These are phyloP conservation scores for Aureobasidium namibiae DNA, from an alignment of 2,329 filamentous ascomycete species.

Conservation along the genomic window DNA sequence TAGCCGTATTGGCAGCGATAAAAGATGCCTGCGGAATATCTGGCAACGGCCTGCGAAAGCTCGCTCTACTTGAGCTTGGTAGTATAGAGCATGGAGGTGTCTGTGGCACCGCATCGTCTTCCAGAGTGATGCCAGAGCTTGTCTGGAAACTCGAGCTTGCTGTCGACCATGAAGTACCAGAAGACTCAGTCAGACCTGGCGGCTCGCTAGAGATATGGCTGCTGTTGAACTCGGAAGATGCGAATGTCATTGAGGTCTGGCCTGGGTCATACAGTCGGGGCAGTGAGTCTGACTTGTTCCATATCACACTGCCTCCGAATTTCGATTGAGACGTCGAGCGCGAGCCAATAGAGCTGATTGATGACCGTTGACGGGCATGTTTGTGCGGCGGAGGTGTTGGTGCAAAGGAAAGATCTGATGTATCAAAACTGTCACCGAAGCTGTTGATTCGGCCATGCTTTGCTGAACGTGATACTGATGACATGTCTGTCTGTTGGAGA, in stretches of 20 bases:
- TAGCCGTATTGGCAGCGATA: not conserved
- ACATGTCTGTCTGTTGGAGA: not conserved
- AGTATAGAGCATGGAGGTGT: not conserved
- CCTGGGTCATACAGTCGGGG: not conserved
- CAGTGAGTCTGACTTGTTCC: not conserved
- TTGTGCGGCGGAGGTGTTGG: not conserved
- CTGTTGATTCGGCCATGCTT: not conserved
- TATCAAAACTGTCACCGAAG: not conserved
- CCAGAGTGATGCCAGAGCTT: not conserved
- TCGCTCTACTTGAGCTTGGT: not conserved
- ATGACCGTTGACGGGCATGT: not conserved
- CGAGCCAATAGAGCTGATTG: not conserved
- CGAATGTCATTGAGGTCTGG: not conserved
- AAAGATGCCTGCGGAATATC: not conserved
- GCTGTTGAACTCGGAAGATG: not conserved
- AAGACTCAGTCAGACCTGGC: not conserved
- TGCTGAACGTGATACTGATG: not conserved
- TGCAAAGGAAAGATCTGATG: not conserved
- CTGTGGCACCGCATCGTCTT: not conserved
- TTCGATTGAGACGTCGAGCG: not conserved
- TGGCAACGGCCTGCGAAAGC: not conserved
- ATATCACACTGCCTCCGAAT: not conserved
- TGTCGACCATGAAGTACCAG: not conserved
- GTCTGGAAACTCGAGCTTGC: slow-evolving; percentile 8
- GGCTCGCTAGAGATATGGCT: not conserved